Base-by-base conservation (phyloP, 257 asterid species). In the Linaria vulgaris region DNA sequence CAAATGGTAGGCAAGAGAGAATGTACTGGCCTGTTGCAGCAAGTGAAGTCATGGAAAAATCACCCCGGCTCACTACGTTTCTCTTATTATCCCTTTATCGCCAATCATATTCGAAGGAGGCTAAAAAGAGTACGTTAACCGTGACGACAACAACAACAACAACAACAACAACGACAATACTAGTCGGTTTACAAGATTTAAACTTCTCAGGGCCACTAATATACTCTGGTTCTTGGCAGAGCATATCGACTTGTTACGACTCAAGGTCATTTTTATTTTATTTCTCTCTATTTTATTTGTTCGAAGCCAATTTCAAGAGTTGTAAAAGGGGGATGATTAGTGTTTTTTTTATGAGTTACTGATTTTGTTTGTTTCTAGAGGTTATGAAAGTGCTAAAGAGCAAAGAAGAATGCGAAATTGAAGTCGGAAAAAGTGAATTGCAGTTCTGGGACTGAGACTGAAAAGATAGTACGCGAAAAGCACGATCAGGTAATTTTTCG, bases 381-480 rank as follows among this genome's bases (percentile, higher is more conserved):
- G 98, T 88, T 66, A 72, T 88, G 85, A 88, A 86, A 74, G 96
- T 91, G 52, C 75, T 91, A 62, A n/a, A 79, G 76, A 80, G 96
- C 96, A 9, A 91, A 89, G 72, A 88, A 76, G 71, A 69, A 82
- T 56, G 90, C 91, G 61, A 83, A 80, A 50, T 63, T 56, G 20
- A 73, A 46, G 57, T 56, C 76, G 34, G 85, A 75, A 25, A 72
- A 66, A 62, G 56, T 56, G 49, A 47, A 49, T 49, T 75, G 82
- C 64, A 44, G 77, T 56, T 65, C 73, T 27, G n/a, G n/a, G n/a
- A n/a, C n/a, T n/a, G 72, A 68, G 64, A 46, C 67, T 5, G 48
- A 25, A 38, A 70, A 59, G 15, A 17, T 68, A 37, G 74, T 66
- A 38, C n/a, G 6, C 6, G 46, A 50, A 44, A 74, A 59, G 66